Evolutionary conservation across 2,329 filamentous ascomycete species (phyloP).

Genomic region (Plectosphaerella plurivora): DNA sequence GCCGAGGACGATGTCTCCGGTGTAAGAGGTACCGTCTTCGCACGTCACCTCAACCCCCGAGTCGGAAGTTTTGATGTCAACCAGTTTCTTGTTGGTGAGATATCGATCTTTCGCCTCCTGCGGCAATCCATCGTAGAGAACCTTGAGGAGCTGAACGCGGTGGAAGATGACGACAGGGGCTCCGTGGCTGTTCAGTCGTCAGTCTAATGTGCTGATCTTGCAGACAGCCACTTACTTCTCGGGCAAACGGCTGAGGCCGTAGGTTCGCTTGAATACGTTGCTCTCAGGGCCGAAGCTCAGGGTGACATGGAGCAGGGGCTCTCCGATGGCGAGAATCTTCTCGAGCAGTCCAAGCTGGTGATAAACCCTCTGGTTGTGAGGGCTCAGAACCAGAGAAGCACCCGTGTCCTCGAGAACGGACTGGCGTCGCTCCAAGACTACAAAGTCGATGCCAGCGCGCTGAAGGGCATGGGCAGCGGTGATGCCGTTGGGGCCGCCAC

Average conservation of each 20-base stretch:
- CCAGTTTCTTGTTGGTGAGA: constrained; percentile 12
- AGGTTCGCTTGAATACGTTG: constrained; percentile 13
- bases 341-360: constrained; percentile 21
- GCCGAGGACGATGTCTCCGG: constrained; percentile 17
- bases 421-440: constrained; percentile 27
- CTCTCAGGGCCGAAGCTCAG: constrained; percentile 8
- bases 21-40: constrained; percentile 23
- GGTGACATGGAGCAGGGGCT: background rate
- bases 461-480: constrained; percentile 22
- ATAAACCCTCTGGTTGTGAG: constrained; percentile 18
- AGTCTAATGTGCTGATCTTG: constrained; percentile 1
- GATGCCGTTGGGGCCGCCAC: constrained; percentile 23
- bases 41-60: constrained; percentile 21
- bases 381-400: constrained; percentile 17
- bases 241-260: background rate
- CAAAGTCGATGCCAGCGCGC: constrained; percentile 29
- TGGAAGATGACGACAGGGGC: constrained; percentile 17
- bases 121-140: constrained; percentile 15
- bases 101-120: constrained; percentile 9
- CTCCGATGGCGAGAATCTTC: constrained; percentile 11
- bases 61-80: constrained; percentile 12
- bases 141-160: constrained; percentile 11
- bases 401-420: constrained; percentile 15
- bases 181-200: constrained; percentile 13
- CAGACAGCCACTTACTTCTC: constrained; percentile 1